Conservation (phyloP, 2,329 filamentous ascomycete genomes). For the Annulohypoxylon truncatum region DNA sequence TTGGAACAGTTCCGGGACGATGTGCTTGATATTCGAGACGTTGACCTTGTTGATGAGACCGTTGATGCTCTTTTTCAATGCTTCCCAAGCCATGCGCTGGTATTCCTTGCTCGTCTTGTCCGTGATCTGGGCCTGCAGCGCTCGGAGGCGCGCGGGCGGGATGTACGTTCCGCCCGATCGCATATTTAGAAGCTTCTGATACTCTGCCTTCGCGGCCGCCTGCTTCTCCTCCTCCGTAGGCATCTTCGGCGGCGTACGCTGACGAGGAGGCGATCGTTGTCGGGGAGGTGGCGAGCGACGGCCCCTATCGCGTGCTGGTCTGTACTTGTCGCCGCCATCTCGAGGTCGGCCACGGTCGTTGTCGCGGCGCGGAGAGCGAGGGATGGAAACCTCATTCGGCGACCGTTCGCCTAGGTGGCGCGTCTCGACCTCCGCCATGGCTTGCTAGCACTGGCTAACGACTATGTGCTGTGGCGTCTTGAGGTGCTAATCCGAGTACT, state of each 20-base stretch:
- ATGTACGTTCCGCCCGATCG: slow-evolving; percentile 97
- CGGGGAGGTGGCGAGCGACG: slow-evolving; percentile 41
- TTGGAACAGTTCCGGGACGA: slow-evolving; percentile 93
- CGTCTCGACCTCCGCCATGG: slow-evolving; percentile 61
- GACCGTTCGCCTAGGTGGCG: slow-evolving; percentile 49
- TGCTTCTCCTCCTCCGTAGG: slow-evolving; percentile 85
- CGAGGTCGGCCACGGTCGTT: slow-evolving; percentile 51
- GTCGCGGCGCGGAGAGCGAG: slow-evolving; percentile 49
- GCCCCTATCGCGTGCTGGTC: slow-evolving; percentile 53
- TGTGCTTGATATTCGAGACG: slow-evolving; percentile 96
- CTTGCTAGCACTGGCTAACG: slow-evolving; percentile 20
- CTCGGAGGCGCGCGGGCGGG: slow-evolving; percentile 87
- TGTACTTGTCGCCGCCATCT: slow-evolving; percentile 64
- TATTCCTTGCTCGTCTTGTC: slow-evolving; percentile 97
- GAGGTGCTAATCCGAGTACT: neutral
- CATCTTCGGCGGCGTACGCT: slow-evolving; percentile 48
- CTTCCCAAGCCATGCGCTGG: slow-evolving; percentile 99
- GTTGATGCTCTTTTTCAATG: slow-evolving; percentile 98
- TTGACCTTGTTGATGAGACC: slow-evolving; percentile 99
- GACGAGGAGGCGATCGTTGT: slow-evolving; percentile 39
- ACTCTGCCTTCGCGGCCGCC: slow-evolving; percentile 88
- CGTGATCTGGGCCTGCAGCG: slow-evolving; percentile 95
- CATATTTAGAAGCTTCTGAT: slow-evolving; percentile 91
- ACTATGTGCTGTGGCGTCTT: neutral
- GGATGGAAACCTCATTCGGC: slow-evolving; percentile 40